phyloP scores from a whole-genome alignment of 352 stramenopile species.

The Globisporangium parvum region DNA sequence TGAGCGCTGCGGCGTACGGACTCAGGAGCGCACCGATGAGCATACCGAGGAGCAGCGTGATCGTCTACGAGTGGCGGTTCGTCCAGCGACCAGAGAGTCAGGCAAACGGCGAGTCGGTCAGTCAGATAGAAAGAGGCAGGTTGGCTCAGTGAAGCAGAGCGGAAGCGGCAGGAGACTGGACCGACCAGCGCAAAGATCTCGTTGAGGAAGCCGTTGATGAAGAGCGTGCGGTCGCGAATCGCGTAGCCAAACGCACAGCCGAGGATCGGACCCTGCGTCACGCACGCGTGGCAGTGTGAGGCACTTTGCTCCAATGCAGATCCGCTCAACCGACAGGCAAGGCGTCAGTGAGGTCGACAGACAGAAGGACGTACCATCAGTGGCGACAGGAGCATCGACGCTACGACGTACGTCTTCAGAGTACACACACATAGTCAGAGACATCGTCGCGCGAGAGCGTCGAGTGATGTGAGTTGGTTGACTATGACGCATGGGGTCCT shows the following conservation, averaged over 20 bases:
- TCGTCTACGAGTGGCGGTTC: constrained; percentile 25
- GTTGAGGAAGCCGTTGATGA: constrained; percentile 81
- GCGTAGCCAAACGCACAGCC: constrained; percentile 79
- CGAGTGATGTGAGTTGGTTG: background rate
- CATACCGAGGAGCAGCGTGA: constrained; percentile 75
- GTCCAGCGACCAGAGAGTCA: background rate
- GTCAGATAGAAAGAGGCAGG: background rate
- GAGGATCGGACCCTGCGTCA: constrained; percentile 61
- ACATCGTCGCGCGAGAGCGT: background rate
- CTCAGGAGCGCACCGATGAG: constrained; percentile 75
- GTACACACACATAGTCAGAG: background rate
- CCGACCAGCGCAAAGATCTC: constrained; percentile 70
- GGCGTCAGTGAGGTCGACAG: background rate
- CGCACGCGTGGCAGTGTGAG: background rate
- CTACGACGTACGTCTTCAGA: constrained; percentile 72
- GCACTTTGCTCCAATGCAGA: background rate
- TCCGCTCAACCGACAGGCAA: background rate
- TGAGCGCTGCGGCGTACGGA: constrained; percentile 67
- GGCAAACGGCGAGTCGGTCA: background rate
- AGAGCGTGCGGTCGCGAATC: constrained; percentile 72
- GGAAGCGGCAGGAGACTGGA: background rate
- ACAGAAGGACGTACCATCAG: constrained; percentile 54
- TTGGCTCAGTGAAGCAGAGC: background rate
- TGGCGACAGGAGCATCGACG: constrained; percentile 83
- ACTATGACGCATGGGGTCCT: background rate